Evolutionary conservation across 805 yeast genomes (phyloP).

Genomic region (Ogataea polymorpha): DNA sequence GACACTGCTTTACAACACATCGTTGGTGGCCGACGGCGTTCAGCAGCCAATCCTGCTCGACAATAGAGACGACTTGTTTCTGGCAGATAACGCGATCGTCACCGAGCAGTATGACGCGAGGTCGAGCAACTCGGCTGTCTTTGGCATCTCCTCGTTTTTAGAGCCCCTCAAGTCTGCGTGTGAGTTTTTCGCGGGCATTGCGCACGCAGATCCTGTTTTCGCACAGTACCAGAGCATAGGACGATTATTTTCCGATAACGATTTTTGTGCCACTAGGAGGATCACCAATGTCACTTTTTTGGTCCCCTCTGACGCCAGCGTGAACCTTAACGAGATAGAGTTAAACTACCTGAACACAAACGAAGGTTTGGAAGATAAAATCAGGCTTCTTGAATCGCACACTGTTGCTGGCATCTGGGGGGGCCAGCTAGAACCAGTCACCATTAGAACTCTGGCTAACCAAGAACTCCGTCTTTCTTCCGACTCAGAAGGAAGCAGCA

Average conservation of each 20-base stretch:
- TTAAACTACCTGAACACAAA: constrained; percentile 38
- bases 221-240: constrained; percentile 19
- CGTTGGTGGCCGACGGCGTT: constrained; percentile 17
- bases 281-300: constrained; percentile 41
- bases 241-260: constrained; percentile 15
- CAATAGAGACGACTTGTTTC: constrained; percentile 28
- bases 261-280: constrained; percentile 19
- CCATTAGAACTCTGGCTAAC: constrained; percentile 28
- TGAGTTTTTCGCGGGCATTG: constrained; percentile 30
- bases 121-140: constrained; percentile 63
- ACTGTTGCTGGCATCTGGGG: constrained; percentile 44
- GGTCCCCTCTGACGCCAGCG: constrained; percentile 43
- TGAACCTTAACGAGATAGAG: constrained; percentile 40
- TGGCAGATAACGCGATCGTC: constrained; percentile 46
- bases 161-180: constrained; percentile 37
- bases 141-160: constrained; percentile 53
- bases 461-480: constrained; percentile 23
- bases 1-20: constrained; percentile 23
- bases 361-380: constrained; percentile 32
- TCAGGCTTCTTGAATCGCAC: constrained; percentile 30
- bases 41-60: constrained; percentile 34
- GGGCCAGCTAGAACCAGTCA: constrained; percentile 33
- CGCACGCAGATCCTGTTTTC: constrained; percentile 15
- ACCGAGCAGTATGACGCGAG: constrained; percentile 54
- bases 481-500: constrained; percentile 31